Conservation (phyloP, 1,139 yeast genomes). For the Pichia sp. region DNA sequence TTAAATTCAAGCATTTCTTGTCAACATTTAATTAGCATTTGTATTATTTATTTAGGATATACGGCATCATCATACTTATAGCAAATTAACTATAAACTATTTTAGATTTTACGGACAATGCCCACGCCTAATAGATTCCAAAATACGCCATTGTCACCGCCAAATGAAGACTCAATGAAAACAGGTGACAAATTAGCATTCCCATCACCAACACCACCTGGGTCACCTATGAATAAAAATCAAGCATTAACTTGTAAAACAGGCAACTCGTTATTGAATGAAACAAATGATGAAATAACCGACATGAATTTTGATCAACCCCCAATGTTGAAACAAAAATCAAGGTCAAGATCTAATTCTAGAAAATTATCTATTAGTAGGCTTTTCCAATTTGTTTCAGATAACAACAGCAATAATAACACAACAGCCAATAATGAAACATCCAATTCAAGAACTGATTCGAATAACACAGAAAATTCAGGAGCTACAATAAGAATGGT, state of each 20-base stretch:
- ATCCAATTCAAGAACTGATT: slow-evolving; percentile 4
- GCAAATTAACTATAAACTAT: too few species aligned
- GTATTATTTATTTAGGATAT: too few species aligned
- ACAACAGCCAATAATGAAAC: neutral
- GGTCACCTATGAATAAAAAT: neutral
- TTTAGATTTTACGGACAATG: too few species aligned
- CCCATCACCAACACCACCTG: slow-evolving; percentile 2
- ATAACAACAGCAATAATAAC: slow-evolving; percentile 6
- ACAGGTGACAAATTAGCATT: neutral
- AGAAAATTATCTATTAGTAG: slow-evolving; percentile 28
- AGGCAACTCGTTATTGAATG: slow-evolving; percentile 1
- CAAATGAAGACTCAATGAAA: too few species aligned
- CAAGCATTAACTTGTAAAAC: neutral
- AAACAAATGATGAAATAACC: slow-evolving; percentile 2
- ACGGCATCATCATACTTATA: too few species aligned
- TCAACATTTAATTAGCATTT: too few species aligned
- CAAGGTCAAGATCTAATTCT: slow-evolving; percentile 30
- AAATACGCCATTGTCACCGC: too few species aligned
- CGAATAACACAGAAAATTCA: slow-evolving; percentile 5
- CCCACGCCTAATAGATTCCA: too few species aligned
- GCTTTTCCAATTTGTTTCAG: slow-evolving; percentile 28
- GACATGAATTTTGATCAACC: slow-evolving; percentile 11
- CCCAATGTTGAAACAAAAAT: slow-evolving; percentile 13
- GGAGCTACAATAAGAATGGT: slow-evolving; percentile 3
- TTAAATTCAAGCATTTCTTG: too few species aligned